These are phyloP conservation scores for Clathrus columnatus DNA, from an alignment of 768 basidiomycete species.

Conservation along the genomic window DNA sequence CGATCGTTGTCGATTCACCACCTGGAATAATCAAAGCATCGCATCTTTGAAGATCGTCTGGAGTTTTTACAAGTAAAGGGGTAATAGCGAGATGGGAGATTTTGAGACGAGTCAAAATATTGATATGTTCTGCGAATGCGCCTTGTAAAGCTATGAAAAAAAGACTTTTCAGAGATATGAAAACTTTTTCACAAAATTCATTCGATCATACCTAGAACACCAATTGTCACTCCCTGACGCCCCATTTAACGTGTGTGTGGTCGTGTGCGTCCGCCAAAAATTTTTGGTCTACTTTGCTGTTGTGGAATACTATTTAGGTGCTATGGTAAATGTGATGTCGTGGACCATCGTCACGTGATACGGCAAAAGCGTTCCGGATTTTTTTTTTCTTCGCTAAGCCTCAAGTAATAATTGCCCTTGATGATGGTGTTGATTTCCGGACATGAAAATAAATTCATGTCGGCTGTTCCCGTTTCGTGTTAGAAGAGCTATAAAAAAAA, in stretches of 20 bases:
- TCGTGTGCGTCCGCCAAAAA: neutral
- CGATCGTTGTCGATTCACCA: conserved; percentile 94
- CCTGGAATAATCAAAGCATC: conserved; percentile 90
- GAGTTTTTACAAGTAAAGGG: conserved; percentile 53
- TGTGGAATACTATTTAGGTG: neutral
- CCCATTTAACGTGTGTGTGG: conserved; percentile 3
- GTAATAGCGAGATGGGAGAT: conserved; percentile 16
- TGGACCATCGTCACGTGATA: neutral
- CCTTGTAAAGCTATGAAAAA: conserved; percentile 71
- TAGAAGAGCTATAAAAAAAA: no score
- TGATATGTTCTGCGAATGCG: conserved; percentile 83
- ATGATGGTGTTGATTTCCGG: no score
- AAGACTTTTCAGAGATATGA: neutral
- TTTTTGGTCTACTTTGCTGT: neutral
- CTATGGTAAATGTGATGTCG: no score
- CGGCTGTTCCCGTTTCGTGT: no score
- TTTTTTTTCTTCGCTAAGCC: neutral
- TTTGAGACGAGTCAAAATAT: conserved; percentile 35
- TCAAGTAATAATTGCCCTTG: neutral
- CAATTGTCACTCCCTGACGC: conserved; percentile 8
- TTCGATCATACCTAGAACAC: conserved; percentile 9
- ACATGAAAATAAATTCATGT: no score
- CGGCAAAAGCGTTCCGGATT: neutral
- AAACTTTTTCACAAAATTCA: no score
- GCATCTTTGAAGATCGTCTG: conserved; percentile 65